Percentiles rank a stretch among this genome's conserved stretches.
Conservation (phyloP, 768 basidiomycete genomes). For the Termitomyces sp. region DNA sequence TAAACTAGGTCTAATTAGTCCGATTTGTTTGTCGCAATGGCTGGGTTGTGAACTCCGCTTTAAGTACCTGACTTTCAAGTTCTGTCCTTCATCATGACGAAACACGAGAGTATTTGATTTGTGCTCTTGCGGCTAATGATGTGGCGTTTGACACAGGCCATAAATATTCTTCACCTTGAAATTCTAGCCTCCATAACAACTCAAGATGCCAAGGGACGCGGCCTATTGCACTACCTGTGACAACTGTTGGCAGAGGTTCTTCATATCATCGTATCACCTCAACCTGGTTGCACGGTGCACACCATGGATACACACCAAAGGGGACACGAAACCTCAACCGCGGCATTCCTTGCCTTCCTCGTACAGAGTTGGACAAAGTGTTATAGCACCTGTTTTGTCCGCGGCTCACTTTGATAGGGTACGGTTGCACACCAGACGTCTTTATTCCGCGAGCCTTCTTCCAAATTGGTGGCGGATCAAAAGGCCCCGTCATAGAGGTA, state of each 20-base stretch:
- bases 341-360: constrained; percentile 2
- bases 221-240: neutral
- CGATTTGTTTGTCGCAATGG: neutral
- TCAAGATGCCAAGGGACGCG: too few relatives aligned
- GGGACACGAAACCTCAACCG: neutral
- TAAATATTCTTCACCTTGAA: neutral
- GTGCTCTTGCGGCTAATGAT: neutral
- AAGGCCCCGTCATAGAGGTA: constrained; percentile 19
- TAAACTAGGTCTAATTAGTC: neutral
- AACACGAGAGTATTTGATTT: neutral
- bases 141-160: neutral
- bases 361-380: neutral
- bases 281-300: too few relatives aligned
- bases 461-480: neutral
- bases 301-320: neutral
- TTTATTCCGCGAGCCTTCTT: neutral
- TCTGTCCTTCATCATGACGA: neutral
- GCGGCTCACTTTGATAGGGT: constrained; percentile 1
- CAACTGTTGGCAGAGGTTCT: neutral
- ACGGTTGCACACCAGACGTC: constrained; percentile 4
- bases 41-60: neutral
- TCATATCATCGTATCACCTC: neutral
- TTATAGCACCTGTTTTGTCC: neutral
- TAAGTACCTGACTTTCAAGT: neutral
- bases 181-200: neutral